Percentiles rank a stretch among this genome's conserved stretches.
Conservation (phyloP, 1,284 basidiomycete species). For the Tilletia caries region DNA sequence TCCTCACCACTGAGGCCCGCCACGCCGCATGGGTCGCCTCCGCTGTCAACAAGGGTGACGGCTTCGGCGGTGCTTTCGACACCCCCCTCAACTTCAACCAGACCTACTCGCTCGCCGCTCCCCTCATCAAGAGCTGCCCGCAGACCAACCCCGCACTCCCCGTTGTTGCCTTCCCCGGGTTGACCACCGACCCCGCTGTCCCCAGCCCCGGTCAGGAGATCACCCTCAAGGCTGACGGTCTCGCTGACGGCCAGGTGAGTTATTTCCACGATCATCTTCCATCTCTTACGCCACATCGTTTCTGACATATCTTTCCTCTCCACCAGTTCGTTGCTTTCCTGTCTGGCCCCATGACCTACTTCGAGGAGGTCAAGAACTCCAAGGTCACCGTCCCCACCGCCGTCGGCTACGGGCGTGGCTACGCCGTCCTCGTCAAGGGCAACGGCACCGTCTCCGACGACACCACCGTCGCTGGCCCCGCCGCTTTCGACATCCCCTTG, state of each 20-base stretch:
- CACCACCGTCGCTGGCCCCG: constrained; percentile 59
- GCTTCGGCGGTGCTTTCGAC: constrained; percentile 54
- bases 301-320: neutral
- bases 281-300: neutral
- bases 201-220: constrained; percentile 41
- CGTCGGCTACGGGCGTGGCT: constrained; percentile 55
- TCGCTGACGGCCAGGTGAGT: constrained; percentile 28
- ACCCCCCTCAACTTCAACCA: constrained; percentile 58
- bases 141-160: constrained; percentile 57
- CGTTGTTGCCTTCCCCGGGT: constrained; percentile 56
- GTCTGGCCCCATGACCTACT: constrained; percentile 53
- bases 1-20: constrained; percentile 40
- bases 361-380: constrained; percentile 36
- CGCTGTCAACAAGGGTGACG: constrained; percentile 31
- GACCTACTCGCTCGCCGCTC: constrained; percentile 55
- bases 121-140: constrained; percentile 60
- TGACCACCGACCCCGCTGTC: constrained; percentile 53
- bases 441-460: constrained; percentile 54
- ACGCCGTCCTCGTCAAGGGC: constrained; percentile 54
- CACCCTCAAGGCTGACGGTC: constrained; percentile 50
- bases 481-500: constrained; percentile 53
- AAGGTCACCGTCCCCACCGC: constrained; percentile 54
- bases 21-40: constrained; percentile 36
- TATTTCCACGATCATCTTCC: no score
- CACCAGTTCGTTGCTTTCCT: constrained; percentile 56